A percentile compares a stretch with the other conserved stretches of the same genome.
phyloP scores from a whole-genome alignment of 2,329 filamentous ascomycete species.

The Aspergillus jensenii region DNA sequence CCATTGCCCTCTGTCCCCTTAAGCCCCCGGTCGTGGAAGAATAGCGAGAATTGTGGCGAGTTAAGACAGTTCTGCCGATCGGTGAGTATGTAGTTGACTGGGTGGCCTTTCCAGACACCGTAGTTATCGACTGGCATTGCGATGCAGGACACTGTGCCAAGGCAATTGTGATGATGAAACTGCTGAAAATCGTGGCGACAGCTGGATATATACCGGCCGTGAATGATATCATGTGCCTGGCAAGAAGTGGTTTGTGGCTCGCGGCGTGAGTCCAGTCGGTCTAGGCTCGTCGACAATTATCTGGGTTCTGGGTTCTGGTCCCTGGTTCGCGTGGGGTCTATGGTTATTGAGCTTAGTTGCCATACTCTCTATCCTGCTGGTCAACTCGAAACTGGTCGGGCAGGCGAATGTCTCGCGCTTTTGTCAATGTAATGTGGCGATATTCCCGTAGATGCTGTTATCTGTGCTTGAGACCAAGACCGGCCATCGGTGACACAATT shows the following conservation, averaged over 20 bases:
- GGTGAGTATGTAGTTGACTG: slow-evolving; percentile 14
- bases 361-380: no score
- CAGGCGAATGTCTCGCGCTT: no score
- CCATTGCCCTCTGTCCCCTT: background rate
- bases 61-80: slow-evolving; percentile 3
- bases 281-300: background rate
- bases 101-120: slow-evolving; percentile 19
- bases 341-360: no score
- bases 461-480: background rate
- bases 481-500: no score
- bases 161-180: background rate
- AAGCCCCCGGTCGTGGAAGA: slow-evolving; percentile 11
- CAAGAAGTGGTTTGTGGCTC: background rate
- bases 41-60: slow-evolving; percentile 16
- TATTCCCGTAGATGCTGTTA: background rate
- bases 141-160: background rate
- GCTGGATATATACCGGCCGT: background rate
- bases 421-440: no score
- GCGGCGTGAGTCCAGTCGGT: background rate
- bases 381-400: no score
- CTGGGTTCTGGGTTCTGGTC: no score
- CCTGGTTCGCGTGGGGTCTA: no score
- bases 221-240: background rate
- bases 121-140: slow-evolving; percentile 18
- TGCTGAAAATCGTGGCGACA: background rate